Evolutionary conservation across 306 rosid genomes (phyloP), one percentile per base, ranked within the genome.

Genomic region (Trichosanthes truncata): DNA sequence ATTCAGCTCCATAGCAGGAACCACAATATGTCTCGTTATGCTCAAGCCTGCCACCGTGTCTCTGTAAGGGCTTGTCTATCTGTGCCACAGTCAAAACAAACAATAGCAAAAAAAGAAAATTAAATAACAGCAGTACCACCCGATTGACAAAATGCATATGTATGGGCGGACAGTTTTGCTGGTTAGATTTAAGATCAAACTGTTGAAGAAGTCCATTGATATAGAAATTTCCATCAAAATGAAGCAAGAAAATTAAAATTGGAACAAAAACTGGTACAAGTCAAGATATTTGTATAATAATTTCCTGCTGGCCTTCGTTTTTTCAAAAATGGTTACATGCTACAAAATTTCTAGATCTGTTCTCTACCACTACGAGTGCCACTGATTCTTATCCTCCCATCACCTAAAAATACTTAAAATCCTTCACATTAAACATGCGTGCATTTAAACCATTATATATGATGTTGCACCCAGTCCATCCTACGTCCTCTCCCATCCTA

Each of bases 1-100:
- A 52, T 89, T 96, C 99, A 78, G 98, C 94, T 82, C 98, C 99
- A 81, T 38, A 93, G 82, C 99, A 96, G 67, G 99, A 96, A 41
- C 99, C 99, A 68, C 99, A 96, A 80, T 96, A 96, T 31, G 99
- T 96, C 90, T 96, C 99, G 25, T 96, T 96, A 78, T 91, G 99
- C 88, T 96, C 98, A 40, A 96, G 98, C 87, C 99, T 90, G 79
- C 99, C 98, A 88, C 99, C 99, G 79, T 96, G 99, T 79, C 76
- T 89, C 88, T 93, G 99, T 80, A 93, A 86, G 59, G 99, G 99
- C 38, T 90, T 96, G 41, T 96, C 98, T 82, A 96, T 90, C 99
- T 96, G 92, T 61, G 80, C 38, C 67, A 82, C 69, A 74, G 31
- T 17, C 83, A 75, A 84, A 78, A 29, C 60, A 26, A 46, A 33